Evolutionary conservation across 306 rosid genomes (phyloP).

Genomic region (Glycyrrhiza uralensis): DNA sequence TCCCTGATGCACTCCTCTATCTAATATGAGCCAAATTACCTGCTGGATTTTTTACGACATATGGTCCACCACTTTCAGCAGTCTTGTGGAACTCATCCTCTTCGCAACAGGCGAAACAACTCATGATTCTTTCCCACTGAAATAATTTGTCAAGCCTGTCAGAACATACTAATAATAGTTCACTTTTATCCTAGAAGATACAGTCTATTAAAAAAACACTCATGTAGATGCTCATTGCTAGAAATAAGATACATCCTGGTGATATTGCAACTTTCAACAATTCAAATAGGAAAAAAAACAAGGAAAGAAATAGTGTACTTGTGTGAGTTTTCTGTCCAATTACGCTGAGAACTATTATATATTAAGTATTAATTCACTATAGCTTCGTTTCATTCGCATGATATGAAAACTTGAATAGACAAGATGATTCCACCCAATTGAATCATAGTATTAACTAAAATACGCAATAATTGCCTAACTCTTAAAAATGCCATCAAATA

Average conservation of each 20-base stretch:
- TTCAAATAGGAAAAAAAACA: background rate
- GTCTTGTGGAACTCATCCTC: slow-evolving; percentile 62
- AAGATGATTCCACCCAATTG: background rate
- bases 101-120: slow-evolving; percentile 74
- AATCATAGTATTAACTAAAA: slow-evolving; percentile 8
- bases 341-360: background rate
- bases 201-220: background rate
- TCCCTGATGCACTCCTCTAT: background rate
- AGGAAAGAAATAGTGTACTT: background rate
- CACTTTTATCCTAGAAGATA: background rate
- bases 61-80: slow-evolving; percentile 62
- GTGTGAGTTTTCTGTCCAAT: background rate
- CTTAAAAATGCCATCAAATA: background rate
- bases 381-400: background rate
- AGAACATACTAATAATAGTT: background rate
- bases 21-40: slow-evolving; percentile 46
- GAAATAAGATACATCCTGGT: background rate
- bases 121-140: slow-evolving; percentile 50
- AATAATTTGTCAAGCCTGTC: slow-evolving; percentile 13
- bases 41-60: slow-evolving; percentile 51
- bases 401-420: background rate
- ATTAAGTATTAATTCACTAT: background rate
- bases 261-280: background rate
- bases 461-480: background rate
- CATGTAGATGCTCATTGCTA: background rate